A percentile compares a stretch with the other conserved stretches of the same genome.
Conservation (phyloP, 306 rosid species). For the Dryas alaskensis region DNA sequence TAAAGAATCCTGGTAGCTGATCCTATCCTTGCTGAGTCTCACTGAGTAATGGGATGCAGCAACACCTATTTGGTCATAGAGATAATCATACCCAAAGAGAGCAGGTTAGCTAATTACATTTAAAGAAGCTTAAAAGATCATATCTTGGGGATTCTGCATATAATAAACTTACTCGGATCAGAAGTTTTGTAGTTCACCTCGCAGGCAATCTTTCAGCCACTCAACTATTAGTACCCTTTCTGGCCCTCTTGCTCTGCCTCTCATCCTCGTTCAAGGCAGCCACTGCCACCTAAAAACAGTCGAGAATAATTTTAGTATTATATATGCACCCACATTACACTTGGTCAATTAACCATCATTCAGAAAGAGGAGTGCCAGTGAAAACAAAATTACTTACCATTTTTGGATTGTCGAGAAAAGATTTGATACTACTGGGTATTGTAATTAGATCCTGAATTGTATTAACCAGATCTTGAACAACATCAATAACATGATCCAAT, state of each 20-base stretch:
- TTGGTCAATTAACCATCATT: neutral
- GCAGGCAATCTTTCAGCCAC: neutral
- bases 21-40: constrained; percentile 1
- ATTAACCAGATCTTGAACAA: constrained; percentile 23
- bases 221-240: neutral
- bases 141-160: neutral
- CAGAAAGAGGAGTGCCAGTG: neutral
- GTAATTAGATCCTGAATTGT: constrained; percentile 18
- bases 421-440: constrained; percentile 11
- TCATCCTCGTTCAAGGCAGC: constrained; percentile 21
- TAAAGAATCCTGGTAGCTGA: neutral
- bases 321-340: neutral
- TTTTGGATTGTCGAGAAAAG: constrained; percentile 14
- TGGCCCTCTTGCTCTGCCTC: constrained; percentile 24
- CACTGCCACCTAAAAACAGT: constrained; percentile 14
- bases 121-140: neutral
- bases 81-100: neutral
- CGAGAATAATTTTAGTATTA: neutral
- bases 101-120: neutral
- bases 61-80: neutral
- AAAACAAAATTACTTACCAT: constrained; percentile 7
- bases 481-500: neutral
- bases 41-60: neutral
- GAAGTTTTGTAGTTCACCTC: neutral
- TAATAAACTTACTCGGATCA: neutral